A percentile compares a stretch with the other conserved stretches of the same genome.
Conservation (phyloP, 129 eudicot species). For the Artemisia annua region DNA sequence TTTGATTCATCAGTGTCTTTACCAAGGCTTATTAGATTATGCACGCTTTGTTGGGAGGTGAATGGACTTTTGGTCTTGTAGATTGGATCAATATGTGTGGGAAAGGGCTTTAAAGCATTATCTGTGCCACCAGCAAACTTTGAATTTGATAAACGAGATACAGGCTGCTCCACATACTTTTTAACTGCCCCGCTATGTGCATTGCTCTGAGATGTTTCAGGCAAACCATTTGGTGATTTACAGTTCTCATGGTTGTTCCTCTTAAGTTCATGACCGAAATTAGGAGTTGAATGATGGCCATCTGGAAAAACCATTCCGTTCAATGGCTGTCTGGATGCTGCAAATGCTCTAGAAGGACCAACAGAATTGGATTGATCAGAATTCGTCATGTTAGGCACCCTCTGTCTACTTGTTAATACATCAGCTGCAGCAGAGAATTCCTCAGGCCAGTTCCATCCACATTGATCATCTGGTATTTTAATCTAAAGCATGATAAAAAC, state of each 20-base stretch:
- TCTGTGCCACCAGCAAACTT: slow-evolving; percentile 32
- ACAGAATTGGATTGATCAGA: slow-evolving; percentile 33
- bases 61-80: slow-evolving; percentile 32
- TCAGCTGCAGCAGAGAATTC: slow-evolving; percentile 51
- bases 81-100: slow-evolving; percentile 23
- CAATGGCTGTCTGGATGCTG: slow-evolving; percentile 33
- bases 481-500: slow-evolving; percentile 71
- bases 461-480: slow-evolving; percentile 63
- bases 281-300: slow-evolving; percentile 22
- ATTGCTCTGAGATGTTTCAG: slow-evolving; percentile 15
- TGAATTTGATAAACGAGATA: slow-evolving; percentile 30
- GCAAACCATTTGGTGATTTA: no score
- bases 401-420: slow-evolving; percentile 22
- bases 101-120: slow-evolving; percentile 33
- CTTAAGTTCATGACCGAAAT: slow-evolving; percentile 15
- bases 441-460: slow-evolving; percentile 88
- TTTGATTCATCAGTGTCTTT: slow-evolving; percentile 26
- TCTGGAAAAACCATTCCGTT: slow-evolving; percentile 25
- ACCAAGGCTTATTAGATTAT: slow-evolving; percentile 21
- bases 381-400: slow-evolving; percentile 27
- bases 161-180: slow-evolving; percentile 26
- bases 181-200: slow-evolving; percentile 24
- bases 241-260: no score
- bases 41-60: slow-evolving; percentile 20
- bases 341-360: slow-evolving; percentile 36